These are phyloP conservation scores for Penicillium paradoxum DNA, from an alignment of 495 filamentous ascomycete species.

Conservation along the genomic window DNA sequence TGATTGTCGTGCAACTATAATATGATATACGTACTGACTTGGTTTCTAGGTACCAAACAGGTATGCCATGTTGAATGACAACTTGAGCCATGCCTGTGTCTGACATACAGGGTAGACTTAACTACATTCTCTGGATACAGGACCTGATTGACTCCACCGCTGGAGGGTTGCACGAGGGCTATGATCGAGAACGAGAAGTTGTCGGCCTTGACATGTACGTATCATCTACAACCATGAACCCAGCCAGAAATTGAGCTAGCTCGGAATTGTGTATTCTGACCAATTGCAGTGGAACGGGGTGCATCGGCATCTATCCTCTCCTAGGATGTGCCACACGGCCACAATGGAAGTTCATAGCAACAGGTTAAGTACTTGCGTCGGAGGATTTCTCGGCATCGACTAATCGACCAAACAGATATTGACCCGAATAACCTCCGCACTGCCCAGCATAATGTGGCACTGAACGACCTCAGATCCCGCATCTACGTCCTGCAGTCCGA, in stretches of 20 bases:
- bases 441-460: conserved; percentile 56
- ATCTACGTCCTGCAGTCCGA: conserved; percentile 58
- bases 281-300: conserved; percentile 65
- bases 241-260: background rate
- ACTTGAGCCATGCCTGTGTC: background rate
- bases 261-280: conserved; percentile 6
- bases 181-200: conserved; percentile 53
- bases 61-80: conserved; percentile 13
- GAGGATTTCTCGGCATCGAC: background rate
- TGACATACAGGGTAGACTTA: conserved; percentile 47
- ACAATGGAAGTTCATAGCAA: conserved; percentile 68
- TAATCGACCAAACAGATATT: conserved; percentile 53
- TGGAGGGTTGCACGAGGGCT: conserved; percentile 45
- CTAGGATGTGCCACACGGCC: conserved; percentile 65
- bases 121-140: conserved; percentile 90
- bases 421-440: conserved; percentile 65
- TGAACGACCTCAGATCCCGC: conserved; percentile 60
- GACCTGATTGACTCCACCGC: conserved; percentile 72
- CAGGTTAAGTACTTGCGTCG: conserved; percentile 39
- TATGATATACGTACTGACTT: conserved; percentile 1
- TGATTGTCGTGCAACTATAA: conserved; percentile 8
- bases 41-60: conserved; percentile 61
- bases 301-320: conserved; percentile 86
- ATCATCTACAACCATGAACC: background rate
- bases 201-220: conserved; percentile 73